phyloP scores from a whole-genome alignment of 1,284 basidiomycete genomes.

The Lentinus polychrous region DNA sequence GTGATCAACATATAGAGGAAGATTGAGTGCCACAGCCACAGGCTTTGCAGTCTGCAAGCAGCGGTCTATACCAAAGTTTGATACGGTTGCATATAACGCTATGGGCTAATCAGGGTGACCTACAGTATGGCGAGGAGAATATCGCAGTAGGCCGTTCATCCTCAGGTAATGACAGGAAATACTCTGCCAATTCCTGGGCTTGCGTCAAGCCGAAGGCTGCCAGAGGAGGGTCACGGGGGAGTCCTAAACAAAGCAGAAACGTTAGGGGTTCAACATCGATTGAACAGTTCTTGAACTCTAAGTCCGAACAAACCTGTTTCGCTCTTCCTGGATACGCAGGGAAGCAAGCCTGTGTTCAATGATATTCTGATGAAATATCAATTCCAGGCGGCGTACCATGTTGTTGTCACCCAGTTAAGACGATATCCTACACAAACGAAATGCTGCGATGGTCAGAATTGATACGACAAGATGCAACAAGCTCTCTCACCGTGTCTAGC shows the following conservation, averaged over 20 bases:
- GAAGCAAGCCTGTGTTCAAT: constrained; percentile 1
- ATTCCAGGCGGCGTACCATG: constrained; percentile 42
- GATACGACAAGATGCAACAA: neutral
- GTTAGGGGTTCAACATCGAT: neutral
- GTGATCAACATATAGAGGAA: constrained; percentile 74
- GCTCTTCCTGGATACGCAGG: constrained; percentile 41
- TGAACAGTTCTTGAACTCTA: neutral
- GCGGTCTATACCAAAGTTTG: constrained; percentile 45
- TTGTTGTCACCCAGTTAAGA: constrained; percentile 61
- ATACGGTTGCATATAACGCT: constrained; percentile 2
- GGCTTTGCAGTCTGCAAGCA: constrained; percentile 78
- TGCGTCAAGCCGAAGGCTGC: constrained; percentile 76
- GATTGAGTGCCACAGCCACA: constrained; percentile 46
- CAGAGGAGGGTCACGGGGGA: constrained; percentile 71
- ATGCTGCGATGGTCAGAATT: neutral
- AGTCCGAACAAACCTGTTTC: constrained; percentile 51
- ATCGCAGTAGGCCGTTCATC: constrained; percentile 70
- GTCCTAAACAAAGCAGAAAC: constrained; percentile 18
- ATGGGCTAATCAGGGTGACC: constrained; percentile 23
- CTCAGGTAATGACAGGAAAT: constrained; percentile 58
- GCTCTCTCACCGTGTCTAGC: constrained; percentile 61
- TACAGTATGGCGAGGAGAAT: constrained; percentile 76
- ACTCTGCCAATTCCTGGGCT: constrained; percentile 62
- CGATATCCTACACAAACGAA: constrained; percentile 49
- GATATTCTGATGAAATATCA: neutral